Evolutionary conservation across 495 filamentous ascomycete genomes (phyloP), one percentile per base, ranked within the genome.

Genomic region (Ascobolus immersus): DNA sequence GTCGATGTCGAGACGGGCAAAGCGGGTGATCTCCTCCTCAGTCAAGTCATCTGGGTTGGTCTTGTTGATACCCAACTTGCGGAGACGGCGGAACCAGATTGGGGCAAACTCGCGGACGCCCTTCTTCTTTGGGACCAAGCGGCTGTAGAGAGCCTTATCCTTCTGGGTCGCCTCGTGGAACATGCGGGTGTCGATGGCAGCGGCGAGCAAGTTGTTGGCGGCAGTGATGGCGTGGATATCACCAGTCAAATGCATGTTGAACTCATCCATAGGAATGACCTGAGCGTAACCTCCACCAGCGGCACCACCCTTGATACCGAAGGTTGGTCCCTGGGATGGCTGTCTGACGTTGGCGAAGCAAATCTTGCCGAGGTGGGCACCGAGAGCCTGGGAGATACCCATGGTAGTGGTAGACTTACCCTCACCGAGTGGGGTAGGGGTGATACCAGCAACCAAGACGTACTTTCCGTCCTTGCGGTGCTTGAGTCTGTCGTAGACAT

Each of bases 261-360:
- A 96, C 52, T 96, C 86, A 42, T 96, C 86, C 86, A 96, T 96
- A 33, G 86, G 86, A 43, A 96, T 94, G 46, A 94, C 86, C 54
- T 96, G 86, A 52, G 78, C 89, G 61, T 92, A 96, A 11, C 86
- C 86, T 42, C 86, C 86, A 46, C 86, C 86, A 36, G 86, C 86
- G 33, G 86, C 86, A 40, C 86, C 86, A 28, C 86, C 86, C 58
- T 96, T 96, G 61, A 96, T 93, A 46, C 86, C 86, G 48, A 96
- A 96, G 0, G 86, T 96, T 33, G 86, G 86, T 7, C 86, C 86
- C 59, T 93, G 86, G 46, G 77, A 89, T 19, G 86, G 86, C 55
- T 96, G 86, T 30, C 86, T 69, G 33, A 96, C 86, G 44, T 96
- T 96, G 52, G 86, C 84, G 46, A 96, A 94, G 9, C 69, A 71